Base-by-base conservation (phyloP, 2,329 filamentous ascomycete genomes). In the Dactylella cylindrospora region DNA sequence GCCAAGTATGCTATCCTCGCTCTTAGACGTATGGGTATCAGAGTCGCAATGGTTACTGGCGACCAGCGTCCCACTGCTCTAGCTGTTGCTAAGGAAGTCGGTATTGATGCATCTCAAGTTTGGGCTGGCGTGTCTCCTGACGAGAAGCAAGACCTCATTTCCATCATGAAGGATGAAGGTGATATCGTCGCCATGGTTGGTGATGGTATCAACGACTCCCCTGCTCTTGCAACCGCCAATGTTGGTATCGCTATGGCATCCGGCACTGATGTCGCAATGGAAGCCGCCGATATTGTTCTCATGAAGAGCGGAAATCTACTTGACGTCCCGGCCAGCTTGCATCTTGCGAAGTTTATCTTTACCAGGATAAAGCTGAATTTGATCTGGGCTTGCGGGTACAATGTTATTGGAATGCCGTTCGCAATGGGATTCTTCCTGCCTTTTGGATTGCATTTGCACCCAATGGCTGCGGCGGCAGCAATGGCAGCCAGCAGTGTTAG, bases 161-260 rank as follows among this genome's bases (percentile, higher is more conserved):
- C 83, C 43, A 76, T 85, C 49, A 79, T 97, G 13, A 89, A 96
- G 74, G 76, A 78, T 0, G 73, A 78, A 44, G 89, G 89, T 62
- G 81, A 90, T 68, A 78, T 86, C 43, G 88, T 97, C 20, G 93
- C 88, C 67, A 98, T 98, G 93, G 90, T 97, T 10, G 90, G 93
- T 46, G 93, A 98, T 72, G 93, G 93, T 33, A 96, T 98, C 79
- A 98, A 98, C 74, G 93, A 98, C 76, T 95, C 90, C 0, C 93
- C 93, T 0, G 93, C 93, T 0, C 82, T 98, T 8, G 93, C 90
- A 0, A 95, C 90, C 0, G 90, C 93, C 8, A 84, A 95, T 68
- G 84, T 97, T 22, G 93, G 93, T 66, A 95, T 98, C 67, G 90
- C 90, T 55, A 88, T 98, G 73, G 81, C 88, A 3, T 90, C 85